Evolutionary conservation across 768 basidiomycete species (phyloP).

Genomic region (Trichaptum fuscoviolaceum): DNA sequence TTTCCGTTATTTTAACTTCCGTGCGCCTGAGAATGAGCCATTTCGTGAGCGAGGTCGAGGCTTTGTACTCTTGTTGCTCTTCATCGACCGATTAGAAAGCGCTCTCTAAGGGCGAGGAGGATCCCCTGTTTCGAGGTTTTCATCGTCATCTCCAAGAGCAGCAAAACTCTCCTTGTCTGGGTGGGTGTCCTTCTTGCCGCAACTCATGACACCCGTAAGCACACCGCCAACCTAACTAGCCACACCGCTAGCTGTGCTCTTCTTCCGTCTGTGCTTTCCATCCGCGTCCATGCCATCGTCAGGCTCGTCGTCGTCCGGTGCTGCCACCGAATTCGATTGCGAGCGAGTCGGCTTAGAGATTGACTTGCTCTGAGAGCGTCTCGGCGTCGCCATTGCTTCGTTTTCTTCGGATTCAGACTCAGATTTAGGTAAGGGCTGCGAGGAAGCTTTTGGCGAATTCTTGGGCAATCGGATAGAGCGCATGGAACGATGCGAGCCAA

Average conservation of each 20-base stretch:
- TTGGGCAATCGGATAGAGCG: constrained; percentile 23
- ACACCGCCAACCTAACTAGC: constrained; percentile 58
- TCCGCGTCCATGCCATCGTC: constrained; percentile 31
- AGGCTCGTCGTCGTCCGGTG: constrained; percentile 35
- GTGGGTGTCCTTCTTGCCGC: constrained; percentile 45
- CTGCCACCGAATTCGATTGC: constrained; percentile 53
- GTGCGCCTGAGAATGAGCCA: constrained; percentile 1
- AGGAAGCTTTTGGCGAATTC: constrained; percentile 6
- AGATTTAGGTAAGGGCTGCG: constrained; percentile 2
- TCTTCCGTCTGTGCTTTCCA: constrained; percentile 29
- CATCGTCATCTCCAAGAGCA: constrained; percentile 43
- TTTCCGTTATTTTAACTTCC: constrained; percentile 8
- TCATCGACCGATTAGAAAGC: constrained; percentile 13
- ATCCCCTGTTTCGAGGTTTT: constrained; percentile 15
- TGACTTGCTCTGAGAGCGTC: constrained; percentile 34
- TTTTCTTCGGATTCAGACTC: constrained; percentile 13
- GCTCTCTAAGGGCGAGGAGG: constrained; percentile 8
- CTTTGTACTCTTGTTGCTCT: constrained; percentile 16
- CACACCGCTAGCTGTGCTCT: constrained; percentile 26
- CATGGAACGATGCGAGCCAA: constrained; percentile 21
- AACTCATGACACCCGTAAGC: constrained; percentile 37
- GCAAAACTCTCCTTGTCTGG: constrained; percentile 51
- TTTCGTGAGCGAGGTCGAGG: constrained; percentile 5
- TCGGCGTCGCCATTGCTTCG: constrained; percentile 12
- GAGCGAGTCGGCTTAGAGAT: constrained; percentile 58